Percentiles rank a stretch among this genome's conserved stretches.
These are phyloP conservation scores for Beauveria sp. DNA, from an alignment of 2,329 filamentous ascomycete species.

Conservation along the genomic window DNA sequence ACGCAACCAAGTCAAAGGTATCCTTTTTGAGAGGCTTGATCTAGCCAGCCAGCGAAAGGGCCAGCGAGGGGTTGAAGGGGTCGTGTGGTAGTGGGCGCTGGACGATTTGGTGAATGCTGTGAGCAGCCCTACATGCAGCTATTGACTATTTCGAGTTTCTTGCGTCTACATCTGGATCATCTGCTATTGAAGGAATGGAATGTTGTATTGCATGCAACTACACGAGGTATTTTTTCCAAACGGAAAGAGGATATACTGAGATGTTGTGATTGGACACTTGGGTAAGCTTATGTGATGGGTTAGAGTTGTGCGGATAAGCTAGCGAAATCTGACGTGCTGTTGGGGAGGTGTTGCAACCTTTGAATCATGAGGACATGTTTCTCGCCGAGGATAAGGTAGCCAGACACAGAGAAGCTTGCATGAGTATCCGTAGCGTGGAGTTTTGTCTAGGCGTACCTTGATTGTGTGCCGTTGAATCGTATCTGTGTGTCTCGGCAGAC, in stretches of 20 bases:
- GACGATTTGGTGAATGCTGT: not conserved
- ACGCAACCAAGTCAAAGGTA: too few relatives aligned
- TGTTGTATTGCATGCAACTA: too few relatives aligned
- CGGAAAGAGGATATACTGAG: not conserved
- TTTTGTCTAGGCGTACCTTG: not conserved
- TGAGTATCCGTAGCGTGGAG: not conserved
- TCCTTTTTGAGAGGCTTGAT: too few relatives aligned
- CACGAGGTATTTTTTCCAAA: too few relatives aligned
- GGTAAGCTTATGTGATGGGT: not conserved
- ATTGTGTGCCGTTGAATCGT: not conserved
- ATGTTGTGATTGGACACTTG: not conserved
- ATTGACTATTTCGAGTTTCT: too few relatives aligned
- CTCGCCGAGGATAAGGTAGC: not conserved
- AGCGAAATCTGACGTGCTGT: not conserved
- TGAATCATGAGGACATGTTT: not conserved
- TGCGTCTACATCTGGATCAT: too few relatives aligned
- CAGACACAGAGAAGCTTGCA: not conserved
- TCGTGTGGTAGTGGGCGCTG: not conserved
- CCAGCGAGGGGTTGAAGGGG: too few relatives aligned
- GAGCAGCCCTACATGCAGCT: too few relatives aligned
- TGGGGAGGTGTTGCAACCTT: not conserved
- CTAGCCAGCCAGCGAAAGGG: too few relatives aligned
- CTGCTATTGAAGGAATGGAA: too few relatives aligned
- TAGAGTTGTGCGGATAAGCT: not conserved
- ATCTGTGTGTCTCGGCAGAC: not conserved